Evolutionary conservation across 2,329 filamentous ascomycete genomes (phyloP), one percentile per base, ranked within the genome.

Genomic region (Fusarium subglutinans): DNA sequence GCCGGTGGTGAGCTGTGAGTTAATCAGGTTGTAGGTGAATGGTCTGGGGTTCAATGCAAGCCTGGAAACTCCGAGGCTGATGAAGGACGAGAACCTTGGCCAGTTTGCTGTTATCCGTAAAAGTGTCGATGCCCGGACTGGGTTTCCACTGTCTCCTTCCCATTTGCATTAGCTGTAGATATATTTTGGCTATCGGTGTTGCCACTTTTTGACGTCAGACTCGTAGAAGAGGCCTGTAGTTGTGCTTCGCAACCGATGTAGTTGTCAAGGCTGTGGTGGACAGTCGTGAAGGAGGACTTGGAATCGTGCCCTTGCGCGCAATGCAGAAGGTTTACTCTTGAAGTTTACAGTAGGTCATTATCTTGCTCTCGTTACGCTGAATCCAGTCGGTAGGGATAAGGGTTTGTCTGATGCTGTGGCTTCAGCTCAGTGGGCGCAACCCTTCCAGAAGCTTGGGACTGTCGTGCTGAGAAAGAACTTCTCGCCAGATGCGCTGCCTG

Each of bases 21-120:
- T n/a, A 8, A n/a, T 15, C 1, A 13, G n/a, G 22, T n/a, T 15
- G 6, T 6, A 15, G 5, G 22, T n/a, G 3, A n/a, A n/a, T 43
- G 6, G 14, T 5, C 9, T 6, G n/a, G 5, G 41, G 14, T 24
- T 11, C 6, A 43, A 24, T 5, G n/a, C 15, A 44, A 44, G 15
- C 15, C n/a, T 24, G n/a, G n/a, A 17, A 44, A 24, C n/a, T 7
- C 10, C 4, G 24, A 24, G 15, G 41, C 41, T 24, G n/a, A 12
- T 44, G 1, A 17, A 18, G 15, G 28, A 28, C 28, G 28, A 3
- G 11, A n/a, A 24, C 15, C 10, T 24, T 17, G n/a, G 8, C 28
- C 28, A 9, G 9, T 4, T 24, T 24, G n/a, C 15, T 17, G 3
- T 12, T 22, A 40, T 38, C 6, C 3, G n/a, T 44, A 10, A 14